Conservation (phyloP, 106 monocot genomes). For the Dendrobium catenatum region DNA sequence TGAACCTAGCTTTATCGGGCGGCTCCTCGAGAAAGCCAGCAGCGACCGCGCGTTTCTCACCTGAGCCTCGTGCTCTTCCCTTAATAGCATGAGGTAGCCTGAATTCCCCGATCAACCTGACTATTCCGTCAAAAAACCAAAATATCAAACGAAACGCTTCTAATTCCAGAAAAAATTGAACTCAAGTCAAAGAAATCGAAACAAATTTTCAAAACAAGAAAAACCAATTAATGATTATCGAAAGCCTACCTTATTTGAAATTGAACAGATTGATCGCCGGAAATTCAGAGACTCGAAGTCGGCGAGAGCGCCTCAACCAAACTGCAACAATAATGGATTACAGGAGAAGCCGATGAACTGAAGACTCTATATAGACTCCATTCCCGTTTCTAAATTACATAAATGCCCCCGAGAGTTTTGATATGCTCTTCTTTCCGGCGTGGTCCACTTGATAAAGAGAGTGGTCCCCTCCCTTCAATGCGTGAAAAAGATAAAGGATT, state of each 20-base stretch:
- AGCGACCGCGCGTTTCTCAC: conserved; percentile 4
- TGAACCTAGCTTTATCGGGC: conserved; percentile 8
- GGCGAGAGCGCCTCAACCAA: neutral
- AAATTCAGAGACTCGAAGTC: neutral
- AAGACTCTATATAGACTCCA: conserved; percentile 6
- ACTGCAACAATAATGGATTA: neutral
- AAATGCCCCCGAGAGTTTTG: neutral
- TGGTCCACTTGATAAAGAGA: neutral
- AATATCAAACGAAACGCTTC: neutral
- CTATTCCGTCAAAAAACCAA: neutral
- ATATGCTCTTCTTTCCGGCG: neutral
- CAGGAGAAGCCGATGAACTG: neutral
- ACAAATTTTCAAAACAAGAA: neutral
- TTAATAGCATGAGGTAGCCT: conserved; percentile 9
- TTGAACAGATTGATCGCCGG: neutral
- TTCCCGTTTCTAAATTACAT: conserved; percentile 6
- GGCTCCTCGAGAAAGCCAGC: conserved; percentile 8
- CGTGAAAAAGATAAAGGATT: neutral
- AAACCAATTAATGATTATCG: neutral
- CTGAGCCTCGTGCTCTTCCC: conserved; percentile 12
- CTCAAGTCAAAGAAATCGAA: neutral
- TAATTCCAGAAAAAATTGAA: neutral
- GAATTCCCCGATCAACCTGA: neutral
- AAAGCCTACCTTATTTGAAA: neutral
- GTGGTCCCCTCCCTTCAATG: neutral